Evolutionary conservation across 352 stramenopile species (phyloP), one percentile per base, ranked within the genome.

Genomic region (Lagenidium giganteum): DNA sequence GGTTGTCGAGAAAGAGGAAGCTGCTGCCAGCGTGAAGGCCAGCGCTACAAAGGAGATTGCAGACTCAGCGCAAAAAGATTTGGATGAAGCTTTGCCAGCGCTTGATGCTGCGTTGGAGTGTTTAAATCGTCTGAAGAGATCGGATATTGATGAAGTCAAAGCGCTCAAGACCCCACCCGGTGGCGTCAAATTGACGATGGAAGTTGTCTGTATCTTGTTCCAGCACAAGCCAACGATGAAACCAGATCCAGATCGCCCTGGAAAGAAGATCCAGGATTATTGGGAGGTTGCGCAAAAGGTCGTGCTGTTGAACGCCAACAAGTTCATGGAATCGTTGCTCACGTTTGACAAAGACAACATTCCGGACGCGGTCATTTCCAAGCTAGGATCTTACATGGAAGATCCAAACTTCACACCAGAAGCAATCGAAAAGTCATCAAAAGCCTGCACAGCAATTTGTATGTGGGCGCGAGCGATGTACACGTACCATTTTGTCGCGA

Each of bases 271-370:
- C 37, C 82, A 89, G 24, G 86, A 97, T 44, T 96, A 94, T 39
- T 95, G 87, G 80, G 86, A 95, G 50, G 79, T 93, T 4, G 80
- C 79, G 0, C 80, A 95, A 43, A 95, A 96, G 22, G 70, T 92
- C 9, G 72, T 97, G 43, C 67, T 97, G 4, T 88, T 72, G n/a
- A 95, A 97, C 50, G 83, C 87, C 24, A 95, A 95, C 54, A 93
- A 91, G 36, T 96, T 97, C 45, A 78, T 96, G 65, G 76, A 95
- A 33, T 92, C 74, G 17, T 47, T 96, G 16, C 51, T 96, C 24
- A 71, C 72, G 6, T 96, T 96, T 35, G 88, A 97, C 62, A 97
- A 97, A 51, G 88, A 97, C 48, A 96, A 97, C 48, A 97, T 97
- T 28, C 81, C 85, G 0, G 85, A 96, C 40, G 72, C 73, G 7